A percentile compares a stretch with the other conserved stretches of the same genome.
Conservation (phyloP, 2,329 filamentous ascomycete genomes). For the Pseudopyrenochaeta lycopersici region DNA sequence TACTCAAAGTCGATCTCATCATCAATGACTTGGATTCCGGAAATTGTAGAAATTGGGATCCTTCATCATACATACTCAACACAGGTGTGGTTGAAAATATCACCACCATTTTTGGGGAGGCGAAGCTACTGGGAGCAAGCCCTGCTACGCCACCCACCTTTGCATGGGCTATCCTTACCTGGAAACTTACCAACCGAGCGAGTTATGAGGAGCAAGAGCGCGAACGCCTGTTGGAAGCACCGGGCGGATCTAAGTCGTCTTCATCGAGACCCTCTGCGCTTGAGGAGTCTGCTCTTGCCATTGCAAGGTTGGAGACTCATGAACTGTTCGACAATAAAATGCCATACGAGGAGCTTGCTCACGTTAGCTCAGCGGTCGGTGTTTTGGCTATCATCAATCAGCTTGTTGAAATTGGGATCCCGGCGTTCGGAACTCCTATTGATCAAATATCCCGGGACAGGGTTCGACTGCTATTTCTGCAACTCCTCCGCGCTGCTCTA, state of each 20-base stretch:
- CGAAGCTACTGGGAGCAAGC: slow-evolving; percentile 61
- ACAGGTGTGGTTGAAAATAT: slow-evolving; percentile 75
- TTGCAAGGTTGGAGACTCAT: slow-evolving; percentile 30
- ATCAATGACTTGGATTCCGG: slow-evolving; percentile 57
- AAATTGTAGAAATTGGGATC: slow-evolving; percentile 36
- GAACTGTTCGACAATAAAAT: slow-evolving; percentile 38
- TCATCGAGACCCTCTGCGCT: slow-evolving; percentile 27
- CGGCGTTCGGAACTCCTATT: slow-evolving; percentile 58
- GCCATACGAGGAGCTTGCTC: slow-evolving; percentile 38
- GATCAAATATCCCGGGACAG: slow-evolving; percentile 67
- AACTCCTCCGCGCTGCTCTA: slow-evolving; percentile 74
- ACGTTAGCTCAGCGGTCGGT: slow-evolving; percentile 30
- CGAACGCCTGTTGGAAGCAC: slow-evolving; percentile 35
- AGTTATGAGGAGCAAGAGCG: slow-evolving; percentile 37
- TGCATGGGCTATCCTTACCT: slow-evolving; percentile 77
- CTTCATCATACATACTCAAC: slow-evolving; percentile 72
- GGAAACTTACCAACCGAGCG: slow-evolving; percentile 33
- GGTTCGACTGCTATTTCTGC: slow-evolving; percentile 71
- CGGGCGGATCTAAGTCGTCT: slow-evolving; percentile 17
- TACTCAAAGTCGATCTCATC: slow-evolving; percentile 73
- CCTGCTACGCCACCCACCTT: slow-evolving; percentile 78
- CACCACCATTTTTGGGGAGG: slow-evolving; percentile 73
- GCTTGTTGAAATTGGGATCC: slow-evolving; percentile 34
- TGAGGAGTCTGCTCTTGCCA: slow-evolving; percentile 36
- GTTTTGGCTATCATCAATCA: slow-evolving; percentile 37